Percentiles rank a stretch among this genome's conserved stretches.
phyloP scores from a whole-genome alignment of 164 flowering plant genomes.

The Tetrastigma voinierianum region DNA sequence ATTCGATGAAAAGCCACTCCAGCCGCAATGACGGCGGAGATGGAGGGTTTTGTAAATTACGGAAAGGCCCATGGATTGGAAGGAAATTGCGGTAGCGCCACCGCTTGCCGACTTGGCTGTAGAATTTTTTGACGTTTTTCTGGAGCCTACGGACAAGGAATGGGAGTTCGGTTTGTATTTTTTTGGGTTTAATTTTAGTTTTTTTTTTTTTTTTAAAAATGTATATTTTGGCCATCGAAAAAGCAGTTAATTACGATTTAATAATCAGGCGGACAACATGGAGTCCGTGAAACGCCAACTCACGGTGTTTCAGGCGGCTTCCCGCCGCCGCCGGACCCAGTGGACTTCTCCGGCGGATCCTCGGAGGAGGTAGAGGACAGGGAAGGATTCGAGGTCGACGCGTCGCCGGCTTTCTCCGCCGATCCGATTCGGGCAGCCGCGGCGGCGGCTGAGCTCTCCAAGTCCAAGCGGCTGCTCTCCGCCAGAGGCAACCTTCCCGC shows the following conservation, averaged over 20 bases:
- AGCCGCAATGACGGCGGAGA: slow-evolving; percentile 63
- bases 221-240: slow-evolving; percentile 2
- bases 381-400: slow-evolving; percentile 37
- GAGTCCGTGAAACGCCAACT: slow-evolving; percentile 28
- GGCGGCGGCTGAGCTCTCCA: slow-evolving; percentile 5
- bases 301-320: slow-evolving; percentile 60
- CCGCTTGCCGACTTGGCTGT: slow-evolving; percentile 11
- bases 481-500: slow-evolving; percentile 12
- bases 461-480: slow-evolving; percentile 3
- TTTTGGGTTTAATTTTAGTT: too few relatives aligned
- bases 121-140: background rate
- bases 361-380: slow-evolving; percentile 71
- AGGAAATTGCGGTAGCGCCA: too few relatives aligned
- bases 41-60: slow-evolving; percentile 1
- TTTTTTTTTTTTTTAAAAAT: too few relatives aligned
- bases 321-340: slow-evolving; percentile 41
- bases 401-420: slow-evolving; percentile 12
- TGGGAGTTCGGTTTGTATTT: slow-evolving; percentile 1
- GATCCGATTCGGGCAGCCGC: slow-evolving; percentile 14
- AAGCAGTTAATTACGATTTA: slow-evolving; percentile 24
- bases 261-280: background rate
- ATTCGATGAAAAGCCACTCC: slow-evolving; percentile 30
- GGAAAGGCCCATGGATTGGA: background rate
- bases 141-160: slow-evolving; percentile 18
- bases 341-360: slow-evolving; percentile 56